Conservation (phyloP, 768 basidiomycete species). For the Cystobasidium tubakii region DNA sequence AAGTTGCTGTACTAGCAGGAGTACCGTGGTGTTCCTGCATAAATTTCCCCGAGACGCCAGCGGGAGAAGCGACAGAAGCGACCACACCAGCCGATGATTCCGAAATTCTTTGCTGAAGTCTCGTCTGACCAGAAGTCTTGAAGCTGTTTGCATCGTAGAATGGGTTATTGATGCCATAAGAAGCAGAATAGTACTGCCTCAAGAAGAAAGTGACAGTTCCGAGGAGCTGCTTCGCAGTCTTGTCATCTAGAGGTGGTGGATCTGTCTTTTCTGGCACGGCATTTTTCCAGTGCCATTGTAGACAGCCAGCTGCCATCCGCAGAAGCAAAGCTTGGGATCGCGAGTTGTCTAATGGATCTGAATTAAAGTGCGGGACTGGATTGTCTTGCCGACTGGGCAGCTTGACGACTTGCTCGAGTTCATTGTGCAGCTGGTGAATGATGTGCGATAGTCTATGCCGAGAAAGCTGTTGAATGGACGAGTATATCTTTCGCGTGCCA, state of each 20-base stretch:
- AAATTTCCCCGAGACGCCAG: background rate
- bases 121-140: background rate
- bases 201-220: conserved; percentile 29
- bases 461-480: background rate
- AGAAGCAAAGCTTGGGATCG: conserved; percentile 13
- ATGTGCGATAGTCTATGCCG: conserved; percentile 19
- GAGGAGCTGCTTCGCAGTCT: conserved; percentile 25
- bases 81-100: background rate
- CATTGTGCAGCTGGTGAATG: conserved; percentile 11
- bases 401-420: conserved; percentile 29
- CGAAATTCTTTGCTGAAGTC: background rate
- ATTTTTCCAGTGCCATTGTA: conserved; percentile 29
- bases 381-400: conserved; percentile 12
- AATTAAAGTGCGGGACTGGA: background rate
- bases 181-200: conserved; percentile 12
- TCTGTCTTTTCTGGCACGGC: background rate
- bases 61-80: background rate
- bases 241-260: conserved; percentile 32
- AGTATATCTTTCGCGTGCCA: background rate
- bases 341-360: conserved; percentile 6
- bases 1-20: background rate
- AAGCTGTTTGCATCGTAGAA: background rate
- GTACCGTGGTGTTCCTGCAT: background rate
- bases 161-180: conserved; percentile 1
- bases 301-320: background rate